A percentile compares a stretch with the other conserved stretches of the same genome.
phyloP scores from a whole-genome alignment of 768 basidiomycete species.

The Russula earlei region DNA sequence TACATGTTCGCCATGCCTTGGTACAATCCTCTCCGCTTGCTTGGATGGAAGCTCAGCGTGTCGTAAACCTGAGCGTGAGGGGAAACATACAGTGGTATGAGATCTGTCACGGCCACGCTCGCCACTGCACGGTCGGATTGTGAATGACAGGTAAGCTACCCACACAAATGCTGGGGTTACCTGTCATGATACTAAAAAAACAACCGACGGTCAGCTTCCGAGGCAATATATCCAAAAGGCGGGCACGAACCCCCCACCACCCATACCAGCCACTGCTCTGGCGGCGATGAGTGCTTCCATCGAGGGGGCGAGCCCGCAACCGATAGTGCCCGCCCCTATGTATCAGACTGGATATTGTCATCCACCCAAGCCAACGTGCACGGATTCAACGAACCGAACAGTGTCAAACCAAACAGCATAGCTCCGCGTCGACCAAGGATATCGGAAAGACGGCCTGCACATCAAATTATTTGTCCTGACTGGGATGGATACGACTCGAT shows the following conservation, averaged over 20 bases:
- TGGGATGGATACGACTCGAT: slow-evolving; percentile 14
- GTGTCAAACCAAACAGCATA: slow-evolving; percentile 70
- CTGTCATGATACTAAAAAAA: slow-evolving; percentile 68
- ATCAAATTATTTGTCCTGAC: slow-evolving; percentile 17
- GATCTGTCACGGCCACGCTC: slow-evolving; percentile 76
- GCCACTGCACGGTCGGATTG: slow-evolving; percentile 43
- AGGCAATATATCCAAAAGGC: slow-evolving; percentile 21
- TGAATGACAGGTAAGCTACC: background rate
- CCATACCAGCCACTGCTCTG: slow-evolving; percentile 84
- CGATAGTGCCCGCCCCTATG: slow-evolving; percentile 69
- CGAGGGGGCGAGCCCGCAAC: slow-evolving; percentile 79
- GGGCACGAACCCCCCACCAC: slow-evolving; percentile 74
- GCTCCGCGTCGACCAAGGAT: slow-evolving; percentile 80
- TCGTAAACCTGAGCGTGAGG: background rate
- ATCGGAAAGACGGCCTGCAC: slow-evolving; percentile 69
- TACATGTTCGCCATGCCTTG: slow-evolving; percentile 90
- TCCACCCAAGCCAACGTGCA: slow-evolving; percentile 25
- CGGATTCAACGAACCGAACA: slow-evolving; percentile 49
- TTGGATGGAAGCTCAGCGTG: slow-evolving; percentile 30
- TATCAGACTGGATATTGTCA: slow-evolving; percentile 8
- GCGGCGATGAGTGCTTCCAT: slow-evolving; percentile 78
- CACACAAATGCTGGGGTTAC: slow-evolving; percentile 30
- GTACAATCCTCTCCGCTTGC: slow-evolving; percentile 79
- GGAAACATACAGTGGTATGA: slow-evolving; percentile 70
- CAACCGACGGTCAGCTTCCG: slow-evolving; percentile 18